Base-by-base conservation (phyloP, 345 rosid species). In the Cochlearia excelsa region DNA sequence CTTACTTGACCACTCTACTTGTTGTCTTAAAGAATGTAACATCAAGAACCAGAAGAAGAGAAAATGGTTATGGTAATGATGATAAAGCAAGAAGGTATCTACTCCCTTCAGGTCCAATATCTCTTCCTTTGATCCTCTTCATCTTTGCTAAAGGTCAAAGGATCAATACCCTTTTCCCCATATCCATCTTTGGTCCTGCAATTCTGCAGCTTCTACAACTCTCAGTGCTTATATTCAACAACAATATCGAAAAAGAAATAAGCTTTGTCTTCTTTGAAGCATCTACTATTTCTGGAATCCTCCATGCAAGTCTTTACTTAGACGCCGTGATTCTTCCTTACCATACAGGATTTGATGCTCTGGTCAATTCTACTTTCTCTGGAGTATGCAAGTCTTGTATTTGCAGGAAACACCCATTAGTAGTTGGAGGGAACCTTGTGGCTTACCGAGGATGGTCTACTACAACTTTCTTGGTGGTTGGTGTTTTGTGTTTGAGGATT, bases 291-390 rank as follows among this genome's bases (percentile, higher is more conserved):
- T 89, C 95, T 1, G 97, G 97, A 42, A 77, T 89, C 38, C 61
- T 89, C 40, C 97, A 89, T 9, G 91, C 91, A 0, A 81, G 91
- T 53, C 64, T 86, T 11, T 86, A 86, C 71, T 60, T 86, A 64
- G 97, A 89, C 57, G 56, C 95, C 1, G 72, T 89, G 54, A 66
- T 89, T 56, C 66, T 89, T 57, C 97, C 97, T 26, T 89, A 86
- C 78, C 80, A 89, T 39, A 86, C 97, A 16, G 97, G 97, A 26
- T 75, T 75, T n/a, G 97, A 86, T 46, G 97, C 97, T 37, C 67
- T 86, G 2, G 74, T 66, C 3, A 68, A 82, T 1, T 89, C 97
- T 1, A 70, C 69, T 0, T 80, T 84, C 65, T 89, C 97, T 1
- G 83, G 86, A 3, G 91, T 78, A 41, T 89, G 97, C 51, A 68